phyloP scores from a whole-genome alignment of 495 filamentous ascomycete species.

The Choiromyces venosus region DNA sequence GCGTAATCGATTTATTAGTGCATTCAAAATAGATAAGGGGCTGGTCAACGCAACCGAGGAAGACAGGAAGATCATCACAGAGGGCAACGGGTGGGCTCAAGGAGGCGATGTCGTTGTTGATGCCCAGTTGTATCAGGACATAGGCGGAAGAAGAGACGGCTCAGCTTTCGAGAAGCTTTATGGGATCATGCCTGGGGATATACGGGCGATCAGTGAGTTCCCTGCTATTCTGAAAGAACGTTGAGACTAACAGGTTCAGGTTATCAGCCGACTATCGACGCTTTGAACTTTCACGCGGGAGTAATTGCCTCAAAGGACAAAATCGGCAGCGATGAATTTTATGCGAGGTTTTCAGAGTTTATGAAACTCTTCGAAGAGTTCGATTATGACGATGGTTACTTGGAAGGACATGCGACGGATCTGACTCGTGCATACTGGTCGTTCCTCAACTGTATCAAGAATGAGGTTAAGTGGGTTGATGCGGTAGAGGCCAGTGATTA shows the following conservation, averaged over 20 bases:
- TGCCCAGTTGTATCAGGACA: background rate
- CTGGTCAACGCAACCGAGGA: background rate
- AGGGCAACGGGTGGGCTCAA: slow-evolving; percentile 1
- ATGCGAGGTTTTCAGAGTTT: background rate
- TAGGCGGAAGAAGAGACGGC: slow-evolving; percentile 9
- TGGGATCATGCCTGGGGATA: slow-evolving; percentile 4
- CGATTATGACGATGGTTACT: background rate
- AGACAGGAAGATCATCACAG: slow-evolving; percentile 14
- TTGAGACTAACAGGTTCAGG: slow-evolving; percentile 6
- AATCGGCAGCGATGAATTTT: background rate
- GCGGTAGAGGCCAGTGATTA: slow-evolving; percentile 8
- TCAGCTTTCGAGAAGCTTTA: slow-evolving; percentile 3
- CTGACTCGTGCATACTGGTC: slow-evolving; percentile 8
- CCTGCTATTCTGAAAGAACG: slow-evolving; percentile 9
- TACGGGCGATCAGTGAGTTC: slow-evolving; percentile 18
- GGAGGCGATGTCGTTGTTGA: slow-evolving; percentile 12
- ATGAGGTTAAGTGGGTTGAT: slow-evolving; percentile 16
- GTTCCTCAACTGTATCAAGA: slow-evolving; percentile 11
- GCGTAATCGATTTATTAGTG: no score
- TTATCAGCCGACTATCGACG: background rate
- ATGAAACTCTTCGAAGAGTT: no score
- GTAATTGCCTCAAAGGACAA: background rate
- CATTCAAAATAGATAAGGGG: slow-evolving; percentile 20
- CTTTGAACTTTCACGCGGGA: background rate
- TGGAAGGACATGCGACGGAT: slow-evolving; percentile 5